Evolutionary conservation across 1,139 yeast genomes (phyloP).

Genomic region (Suhomyces atakaporum): DNA sequence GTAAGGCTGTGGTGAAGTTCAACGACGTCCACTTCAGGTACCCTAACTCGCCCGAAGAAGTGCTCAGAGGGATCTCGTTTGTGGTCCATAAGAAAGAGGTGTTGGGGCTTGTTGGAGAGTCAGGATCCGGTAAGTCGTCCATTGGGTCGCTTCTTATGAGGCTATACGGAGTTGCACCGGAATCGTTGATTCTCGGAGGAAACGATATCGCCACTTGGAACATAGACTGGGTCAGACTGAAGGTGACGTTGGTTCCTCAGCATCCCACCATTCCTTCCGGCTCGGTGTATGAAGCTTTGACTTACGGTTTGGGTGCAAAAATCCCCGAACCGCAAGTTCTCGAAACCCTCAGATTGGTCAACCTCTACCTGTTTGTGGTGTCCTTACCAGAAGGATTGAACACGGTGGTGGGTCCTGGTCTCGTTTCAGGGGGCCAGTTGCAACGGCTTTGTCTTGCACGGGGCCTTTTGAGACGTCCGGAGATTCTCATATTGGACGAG

Average conservation of each 20-base stretch:
- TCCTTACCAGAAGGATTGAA: slow-evolving; percentile 58
- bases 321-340: slow-evolving; percentile 29
- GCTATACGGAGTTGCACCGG: slow-evolving; percentile 43
- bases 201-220: slow-evolving; percentile 49
- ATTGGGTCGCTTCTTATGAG: slow-evolving; percentile 54
- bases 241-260: slow-evolving; percentile 70
- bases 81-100: slow-evolving; percentile 46
- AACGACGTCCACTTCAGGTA: slow-evolving; percentile 52
- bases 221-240: slow-evolving; percentile 49
- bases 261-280: slow-evolving; percentile 66
- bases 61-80: slow-evolving; percentile 44
- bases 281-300: slow-evolving; percentile 62
- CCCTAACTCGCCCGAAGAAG: slow-evolving; percentile 26
- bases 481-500: slow-evolving; percentile 70
- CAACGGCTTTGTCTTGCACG: slow-evolving; percentile 78
- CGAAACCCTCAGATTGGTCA: slow-evolving; percentile 45
- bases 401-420: slow-evolving; percentile 55
- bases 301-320: slow-evolving; percentile 53
- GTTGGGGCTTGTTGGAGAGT: slow-evolving; percentile 69
- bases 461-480: slow-evolving; percentile 65
- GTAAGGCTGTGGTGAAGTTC: slow-evolving; percentile 36
- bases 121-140: slow-evolving; percentile 85
- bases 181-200: slow-evolving; percentile 39
- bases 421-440: slow-evolving; percentile 79
- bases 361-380: slow-evolving; percentile 52